Evolutionary conservation across 495 filamentous ascomycete genomes (phyloP), one percentile per base, ranked within the genome.

Genomic region (Extremus antarcticus): DNA sequence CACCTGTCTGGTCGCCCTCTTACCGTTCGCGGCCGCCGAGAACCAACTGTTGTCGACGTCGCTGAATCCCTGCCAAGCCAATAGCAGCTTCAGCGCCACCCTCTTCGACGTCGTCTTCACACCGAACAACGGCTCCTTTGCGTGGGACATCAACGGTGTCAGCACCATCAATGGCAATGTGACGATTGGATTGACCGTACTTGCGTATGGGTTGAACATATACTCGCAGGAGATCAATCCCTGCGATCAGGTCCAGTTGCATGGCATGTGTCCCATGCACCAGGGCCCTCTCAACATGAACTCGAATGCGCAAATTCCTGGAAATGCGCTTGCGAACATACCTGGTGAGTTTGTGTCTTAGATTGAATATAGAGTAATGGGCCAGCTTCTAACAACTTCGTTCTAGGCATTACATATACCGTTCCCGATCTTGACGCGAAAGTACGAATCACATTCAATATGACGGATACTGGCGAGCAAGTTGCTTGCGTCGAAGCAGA

Each of bases 351-450:
- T 35, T 35, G 29, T n/a, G n/a, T n/a, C n/a, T n/a, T n/a, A n/a
- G n/a, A n/a, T n/a, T n/a, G n/a, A n/a, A n/a, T n/a, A n/a, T n/a
- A n/a, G n/a, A n/a, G n/a, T 53, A 56, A 54, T 48, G 46, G 19
- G 45, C 29, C 29, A 13, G 29, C 29, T 35, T n/a, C n/a, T n/a
- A n/a, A 35, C 3, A 7, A 45, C 41, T 45, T 4, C 41, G 7
- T 7, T 50, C 24, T 53, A 78, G 76, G 73, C 39, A 94, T 97
- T 58, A 85, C 87, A 20, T 98, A 91, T 65, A 85, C 78, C 13
- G 83, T 98, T 47, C 92, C 92, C 46, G 92, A 98, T 69, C 78
- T 97, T 17, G 92, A 98, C 66, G 92, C 87, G n/a, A 82, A 76
- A 25, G 85, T 95, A 35, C 78, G 78, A 57, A 81, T 98, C 53